Evolutionary conservation across 2,329 filamentous ascomycete genomes (phyloP).

Genomic region (Cladophialophora bantiana): DNA sequence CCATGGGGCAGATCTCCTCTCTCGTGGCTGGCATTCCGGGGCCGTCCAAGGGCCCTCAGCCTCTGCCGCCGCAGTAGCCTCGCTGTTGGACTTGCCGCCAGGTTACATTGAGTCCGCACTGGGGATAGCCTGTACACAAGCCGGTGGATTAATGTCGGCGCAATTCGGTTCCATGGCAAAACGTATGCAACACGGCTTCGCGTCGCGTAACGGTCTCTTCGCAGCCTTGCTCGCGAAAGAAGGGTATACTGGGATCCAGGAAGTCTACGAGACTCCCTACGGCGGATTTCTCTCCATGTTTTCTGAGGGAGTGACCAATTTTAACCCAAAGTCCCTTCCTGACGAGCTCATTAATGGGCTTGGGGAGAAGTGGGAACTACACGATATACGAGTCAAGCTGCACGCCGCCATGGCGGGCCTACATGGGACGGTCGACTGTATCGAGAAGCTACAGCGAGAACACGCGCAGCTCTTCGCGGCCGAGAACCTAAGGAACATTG

Average conservation of each 20-base stretch:
- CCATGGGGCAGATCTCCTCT: slow-evolving; percentile 49
- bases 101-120: slow-evolving; percentile 47
- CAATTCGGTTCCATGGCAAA: slow-evolving; percentile 55
- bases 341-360: slow-evolving; percentile 45
- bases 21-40: slow-evolving; percentile 52
- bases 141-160: slow-evolving; percentile 52
- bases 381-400: slow-evolving; percentile 48
- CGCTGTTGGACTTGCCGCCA: slow-evolving; percentile 44
- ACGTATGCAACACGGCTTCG: slow-evolving; percentile 57
- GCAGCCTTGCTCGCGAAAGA: slow-evolving; percentile 48
- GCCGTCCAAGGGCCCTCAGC: slow-evolving; percentile 51
- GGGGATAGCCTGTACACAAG: slow-evolving; percentile 52
- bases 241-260: slow-evolving; percentile 53
- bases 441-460: slow-evolving; percentile 44
- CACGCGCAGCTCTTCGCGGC: slow-evolving; percentile 41
- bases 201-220: slow-evolving; percentile 53
- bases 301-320: slow-evolving; percentile 42
- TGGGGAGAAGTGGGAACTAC: slow-evolving; percentile 48
- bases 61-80: slow-evolving; percentile 45
- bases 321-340: slow-evolving; percentile 41
- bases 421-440: slow-evolving; percentile 48
- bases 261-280: slow-evolving; percentile 52
- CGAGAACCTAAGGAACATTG: slow-evolving; percentile 36
- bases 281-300: slow-evolving; percentile 54
- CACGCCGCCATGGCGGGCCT: slow-evolving; percentile 49